Conservation (phyloP, 2,329 filamentous ascomycete genomes). For the Seiridium cupressi region DNA sequence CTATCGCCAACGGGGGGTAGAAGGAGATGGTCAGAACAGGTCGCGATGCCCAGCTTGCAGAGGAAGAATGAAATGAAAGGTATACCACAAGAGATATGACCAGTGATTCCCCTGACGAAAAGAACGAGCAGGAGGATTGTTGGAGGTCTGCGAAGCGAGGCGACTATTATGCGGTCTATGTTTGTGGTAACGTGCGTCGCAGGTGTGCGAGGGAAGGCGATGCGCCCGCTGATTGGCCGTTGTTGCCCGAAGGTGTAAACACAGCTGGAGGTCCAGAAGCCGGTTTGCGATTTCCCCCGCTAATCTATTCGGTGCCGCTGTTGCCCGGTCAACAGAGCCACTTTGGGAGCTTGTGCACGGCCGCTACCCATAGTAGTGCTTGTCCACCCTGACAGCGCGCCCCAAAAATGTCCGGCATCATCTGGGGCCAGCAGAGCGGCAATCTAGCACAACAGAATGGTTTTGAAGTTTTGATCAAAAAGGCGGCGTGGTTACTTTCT, state of each 20-base stretch:
- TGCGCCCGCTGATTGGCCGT: conserved; percentile 1
- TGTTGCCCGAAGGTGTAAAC: not conserved
- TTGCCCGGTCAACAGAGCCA: conserved; percentile 3
- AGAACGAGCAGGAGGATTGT: not conserved
- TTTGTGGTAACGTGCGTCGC: not conserved
- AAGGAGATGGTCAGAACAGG: not conserved
- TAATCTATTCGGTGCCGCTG: not conserved
- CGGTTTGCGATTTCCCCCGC: not conserved
- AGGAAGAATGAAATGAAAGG: not conserved
- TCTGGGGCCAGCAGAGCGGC: not conserved
- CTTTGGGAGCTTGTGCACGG: not conserved
- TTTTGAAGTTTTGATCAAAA: no score
- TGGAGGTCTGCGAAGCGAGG: conserved; percentile 2
- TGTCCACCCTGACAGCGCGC: not conserved
- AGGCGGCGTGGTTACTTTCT: no score
- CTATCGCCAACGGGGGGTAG: not conserved
- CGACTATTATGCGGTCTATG: conserved; percentile 8
- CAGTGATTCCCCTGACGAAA: not conserved
- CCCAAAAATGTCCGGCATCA: not conserved
- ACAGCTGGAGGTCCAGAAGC: not conserved
- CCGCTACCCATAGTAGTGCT: not conserved
- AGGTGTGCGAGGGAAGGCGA: not conserved
- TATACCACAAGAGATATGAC: conserved; percentile 5
- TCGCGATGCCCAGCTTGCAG: conserved; percentile 1
- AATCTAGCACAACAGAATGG: no score